phyloP scores from a whole-genome alignment of 345 rosid genomes.

The Melastoma malabathricum region DNA sequence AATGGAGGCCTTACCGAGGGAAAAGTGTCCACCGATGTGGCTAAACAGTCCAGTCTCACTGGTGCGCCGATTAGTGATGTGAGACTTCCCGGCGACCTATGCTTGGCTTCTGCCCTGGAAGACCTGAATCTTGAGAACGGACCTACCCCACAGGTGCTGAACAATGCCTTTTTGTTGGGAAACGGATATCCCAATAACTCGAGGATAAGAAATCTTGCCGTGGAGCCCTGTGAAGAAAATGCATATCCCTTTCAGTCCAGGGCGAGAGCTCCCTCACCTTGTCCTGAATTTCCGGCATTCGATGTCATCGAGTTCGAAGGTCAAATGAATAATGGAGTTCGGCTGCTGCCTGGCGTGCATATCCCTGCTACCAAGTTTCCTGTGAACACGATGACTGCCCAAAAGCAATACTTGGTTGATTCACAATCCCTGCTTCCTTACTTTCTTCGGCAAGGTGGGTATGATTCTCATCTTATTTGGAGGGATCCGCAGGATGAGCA shows the following conservation, averaged over 20 bases:
- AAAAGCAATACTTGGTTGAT: conserved; percentile 21
- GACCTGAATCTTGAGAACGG: conserved; percentile 23
- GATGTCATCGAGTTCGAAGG: conserved; percentile 1
- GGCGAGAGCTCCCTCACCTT: conserved; percentile 6
- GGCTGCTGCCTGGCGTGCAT: too few species aligned
- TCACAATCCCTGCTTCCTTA: conserved; percentile 28
- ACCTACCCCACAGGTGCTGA: conserved; percentile 2
- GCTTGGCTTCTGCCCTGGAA: conserved; percentile 41
- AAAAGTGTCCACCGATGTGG: conserved; percentile 12
- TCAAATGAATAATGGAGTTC: background rate
- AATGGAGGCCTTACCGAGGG: conserved; percentile 9
- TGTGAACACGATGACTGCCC: too few species aligned
- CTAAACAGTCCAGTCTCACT: conserved; percentile 18
- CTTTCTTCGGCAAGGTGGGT: conserved; percentile 24
- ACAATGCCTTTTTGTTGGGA: conserved; percentile 13
- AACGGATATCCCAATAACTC: conserved; percentile 14
- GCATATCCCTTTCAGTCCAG: conserved; percentile 19
- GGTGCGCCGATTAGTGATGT: conserved; percentile 18
- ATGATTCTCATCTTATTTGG: conserved; percentile 30
- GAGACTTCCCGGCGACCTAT: conserved; percentile 34
- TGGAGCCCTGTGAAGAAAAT: conserved; percentile 16
- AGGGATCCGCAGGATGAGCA: conserved; percentile 37
- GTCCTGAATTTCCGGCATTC: conserved; percentile 14
- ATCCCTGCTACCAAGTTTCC: too few species aligned
- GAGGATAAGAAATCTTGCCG: conserved; percentile 12